Evolutionary conservation across 495 filamentous ascomycete species (phyloP).

Genomic region (Lasiosphaeris hirsuta): DNA sequence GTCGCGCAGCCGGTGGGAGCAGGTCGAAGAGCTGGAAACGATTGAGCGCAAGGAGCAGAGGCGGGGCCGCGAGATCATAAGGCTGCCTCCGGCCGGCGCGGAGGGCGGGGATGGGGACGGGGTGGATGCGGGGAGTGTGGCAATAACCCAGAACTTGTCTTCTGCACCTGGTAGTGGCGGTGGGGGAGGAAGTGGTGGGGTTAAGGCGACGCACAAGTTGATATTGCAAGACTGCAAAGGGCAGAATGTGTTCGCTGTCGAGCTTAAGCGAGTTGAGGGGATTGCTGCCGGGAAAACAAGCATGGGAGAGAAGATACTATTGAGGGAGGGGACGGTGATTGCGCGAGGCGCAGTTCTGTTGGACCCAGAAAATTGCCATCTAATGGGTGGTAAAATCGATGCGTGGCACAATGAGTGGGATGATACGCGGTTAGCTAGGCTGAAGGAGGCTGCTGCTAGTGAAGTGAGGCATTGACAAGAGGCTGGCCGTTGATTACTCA

Average conservation of each 20-base stretch:
- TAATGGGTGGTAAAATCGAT: constrained; percentile 89
- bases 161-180: background rate
- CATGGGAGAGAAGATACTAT: constrained; percentile 78
- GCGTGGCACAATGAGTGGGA: constrained; percentile 72
- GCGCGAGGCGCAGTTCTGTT: constrained; percentile 76
- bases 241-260: constrained; percentile 65
- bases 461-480: constrained; percentile 4
- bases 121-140: constrained; percentile 1
- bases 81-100: constrained; percentile 54
- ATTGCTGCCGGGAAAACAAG: constrained; percentile 60
- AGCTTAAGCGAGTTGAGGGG: constrained; percentile 63
- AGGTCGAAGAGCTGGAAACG: constrained; percentile 82
- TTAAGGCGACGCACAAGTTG: constrained; percentile 73
- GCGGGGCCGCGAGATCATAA: constrained; percentile 76
- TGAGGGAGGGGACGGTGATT: constrained; percentile 59
- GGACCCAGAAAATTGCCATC: constrained; percentile 55
- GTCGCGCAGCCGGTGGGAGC: constrained; percentile 70
- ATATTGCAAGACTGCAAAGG: constrained; percentile 79
- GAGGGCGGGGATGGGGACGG: constrained; percentile 28
- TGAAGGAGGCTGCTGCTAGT: constrained; percentile 58
- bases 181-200: constrained; percentile 9
- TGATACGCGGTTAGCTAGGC: constrained; percentile 63
- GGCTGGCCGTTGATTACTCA: no score
- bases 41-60: constrained; percentile 78
- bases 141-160: constrained; percentile 5